Evolutionary conservation across 495 filamentous ascomycete species (phyloP).

Genomic region (Tuber aestivum): DNA sequence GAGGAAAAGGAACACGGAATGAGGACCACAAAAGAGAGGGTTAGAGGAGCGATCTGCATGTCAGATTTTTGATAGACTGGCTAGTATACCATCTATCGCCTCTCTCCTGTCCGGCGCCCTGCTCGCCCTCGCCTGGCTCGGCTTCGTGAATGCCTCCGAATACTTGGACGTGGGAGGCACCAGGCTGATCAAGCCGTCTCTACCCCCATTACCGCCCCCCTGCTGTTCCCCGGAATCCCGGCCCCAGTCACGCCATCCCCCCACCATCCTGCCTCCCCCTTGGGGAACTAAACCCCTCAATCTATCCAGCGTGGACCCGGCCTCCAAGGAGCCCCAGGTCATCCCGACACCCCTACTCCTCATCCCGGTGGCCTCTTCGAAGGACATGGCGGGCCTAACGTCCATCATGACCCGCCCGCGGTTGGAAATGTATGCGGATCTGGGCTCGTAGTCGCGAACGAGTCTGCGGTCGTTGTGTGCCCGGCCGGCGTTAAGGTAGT

Average conservation of each 20-base stretch:
- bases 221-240: neutral
- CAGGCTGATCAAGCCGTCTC: neutral
- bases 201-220: neutral
- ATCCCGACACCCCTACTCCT: neutral
- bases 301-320: too few species aligned
- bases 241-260: neutral
- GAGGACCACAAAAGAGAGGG: neutral
- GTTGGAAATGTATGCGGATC: constrained; percentile 20
- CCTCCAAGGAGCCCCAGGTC: neutral
- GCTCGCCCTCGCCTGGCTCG: neutral
- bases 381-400: neutral
- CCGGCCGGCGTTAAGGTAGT: neutral
- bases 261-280: neutral
- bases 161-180: neutral
- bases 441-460: constrained; percentile 20
- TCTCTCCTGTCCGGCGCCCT: neutral
- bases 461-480: constrained; percentile 25
- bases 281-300: neutral
- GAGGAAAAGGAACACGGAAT: neutral
- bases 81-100: neutral
- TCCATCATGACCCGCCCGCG: constrained; percentile 33
- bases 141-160: neutral
- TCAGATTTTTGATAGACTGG: neutral
- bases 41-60: neutral
- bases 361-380: neutral